Base-by-base conservation (phyloP, 1,284 basidiomycete genomes). In the Boletellus deceptivus region DNA sequence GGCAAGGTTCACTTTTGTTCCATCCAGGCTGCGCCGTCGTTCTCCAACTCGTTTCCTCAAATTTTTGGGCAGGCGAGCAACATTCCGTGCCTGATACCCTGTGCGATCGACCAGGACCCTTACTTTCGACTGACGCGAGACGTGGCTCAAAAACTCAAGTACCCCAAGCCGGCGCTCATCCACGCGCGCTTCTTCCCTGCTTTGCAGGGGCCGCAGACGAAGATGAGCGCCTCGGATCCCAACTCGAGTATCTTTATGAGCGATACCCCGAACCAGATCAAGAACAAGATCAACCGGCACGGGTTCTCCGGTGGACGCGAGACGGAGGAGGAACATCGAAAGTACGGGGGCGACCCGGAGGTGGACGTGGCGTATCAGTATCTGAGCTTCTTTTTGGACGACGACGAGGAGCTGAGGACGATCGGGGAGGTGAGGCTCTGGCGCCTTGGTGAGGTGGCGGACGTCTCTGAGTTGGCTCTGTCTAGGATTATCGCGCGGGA, bases 121-220 rank as follows among this genome's bases (percentile, higher is more conserved):
- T 97, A 98, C 77, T 99, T 99, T 83, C 93, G 97, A 49, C 80
- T 98, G 50, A 98, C 96, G 39, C 87, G 97, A 43, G 97, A 99
- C 68, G 91, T 94, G 24, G 97, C 97, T 6, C 82, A 81, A 59
- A 90, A 92, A 64, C 84, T 99, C 63, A 96, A 94, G 72, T 97
- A 97, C 73, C 93, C 89, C 50, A 99, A 99, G 71, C 97, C 97
- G 3, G 76, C 89, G 7, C 80, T 98, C 25, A 77, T 99, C 46
- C 94, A 98, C 72, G 83, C 94, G 52, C 97, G 96, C 68, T 99
- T 99, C 80, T 97, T 99, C 75, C 97, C 97, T 6, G 95, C 97
- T 1, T 78, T 99, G 14, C 96, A 98, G 73, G 97, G 97, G 37
- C 90, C 94, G 6, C 93, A 97, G 70, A 97, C 93, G 37, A 99